A percentile compares a stretch with the other conserved stretches of the same genome.
Conservation (phyloP, 768 basidiomycete species). For the Hemileccinum rubropunctum region DNA sequence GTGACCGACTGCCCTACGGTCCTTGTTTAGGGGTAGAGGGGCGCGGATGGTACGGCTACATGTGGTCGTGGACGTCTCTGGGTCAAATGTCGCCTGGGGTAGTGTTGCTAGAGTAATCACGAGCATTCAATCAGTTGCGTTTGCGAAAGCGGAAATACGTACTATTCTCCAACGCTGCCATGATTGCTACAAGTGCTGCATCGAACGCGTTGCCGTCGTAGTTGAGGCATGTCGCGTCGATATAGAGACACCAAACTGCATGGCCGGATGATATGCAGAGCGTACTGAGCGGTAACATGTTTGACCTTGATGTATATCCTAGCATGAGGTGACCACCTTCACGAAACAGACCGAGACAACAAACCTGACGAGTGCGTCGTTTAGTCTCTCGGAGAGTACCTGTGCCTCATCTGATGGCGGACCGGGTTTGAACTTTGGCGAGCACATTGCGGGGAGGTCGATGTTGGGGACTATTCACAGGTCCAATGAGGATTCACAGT, state of each 20-base stretch:
- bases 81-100: constrained; percentile 69
- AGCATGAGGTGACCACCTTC: background rate
- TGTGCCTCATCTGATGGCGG: constrained; percentile 95
- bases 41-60: constrained; percentile 52
- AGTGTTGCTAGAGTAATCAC: constrained; percentile 48
- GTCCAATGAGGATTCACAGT: too few relatives aligned
- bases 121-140: constrained; percentile 23
- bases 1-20: constrained; percentile 17
- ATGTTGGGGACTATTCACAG: constrained; percentile 80
- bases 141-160: constrained; percentile 42
- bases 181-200: constrained; percentile 82
- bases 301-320: constrained; percentile 46
- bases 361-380: constrained; percentile 73
- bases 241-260: constrained; percentile 90
- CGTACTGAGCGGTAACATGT: constrained; percentile 57
- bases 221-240: constrained; percentile 94
- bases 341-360: constrained; percentile 29
- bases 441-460: constrained; percentile 91
- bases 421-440: constrained; percentile 91
- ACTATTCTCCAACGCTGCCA: constrained; percentile 86
- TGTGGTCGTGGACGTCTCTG: constrained; percentile 58
- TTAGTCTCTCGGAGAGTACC: constrained; percentile 78
- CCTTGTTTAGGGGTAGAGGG: constrained; percentile 44
- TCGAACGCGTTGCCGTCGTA: constrained; percentile 97
- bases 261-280: constrained; percentile 81